These are phyloP conservation scores for Talaromyces pinophilus DNA, from an alignment of 2,329 filamentous ascomycete genomes.

Conservation along the genomic window DNA sequence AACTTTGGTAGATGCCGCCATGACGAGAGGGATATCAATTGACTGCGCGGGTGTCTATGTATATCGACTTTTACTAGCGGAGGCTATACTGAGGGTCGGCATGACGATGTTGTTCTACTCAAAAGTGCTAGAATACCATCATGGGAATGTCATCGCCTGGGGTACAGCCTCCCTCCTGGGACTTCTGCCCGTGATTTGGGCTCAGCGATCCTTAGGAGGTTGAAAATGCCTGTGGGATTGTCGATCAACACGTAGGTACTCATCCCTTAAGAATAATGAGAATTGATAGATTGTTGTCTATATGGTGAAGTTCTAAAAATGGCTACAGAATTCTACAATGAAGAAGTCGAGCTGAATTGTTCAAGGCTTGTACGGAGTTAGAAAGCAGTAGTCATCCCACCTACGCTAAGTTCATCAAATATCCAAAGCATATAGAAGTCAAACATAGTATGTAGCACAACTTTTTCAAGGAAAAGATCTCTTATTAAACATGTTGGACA, in stretches of 20 bases:
- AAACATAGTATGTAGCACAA: not conserved
- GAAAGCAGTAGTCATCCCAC: not conserved
- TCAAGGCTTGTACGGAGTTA: not conserved
- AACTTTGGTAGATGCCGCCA: not conserved
- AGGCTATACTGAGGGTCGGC: not conserved
- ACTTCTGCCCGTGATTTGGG: not conserved
- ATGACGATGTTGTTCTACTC: not conserved
- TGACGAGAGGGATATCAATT: not conserved
- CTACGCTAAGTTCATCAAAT: not conserved
- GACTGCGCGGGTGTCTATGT: not conserved
- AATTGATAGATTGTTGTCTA: not conserved
- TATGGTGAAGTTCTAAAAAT: too few species aligned
- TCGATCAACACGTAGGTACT: not conserved
- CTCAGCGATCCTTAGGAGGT: not conserved
- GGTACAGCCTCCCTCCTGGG: not conserved
- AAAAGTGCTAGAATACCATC: not conserved
- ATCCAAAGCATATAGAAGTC: not conserved
- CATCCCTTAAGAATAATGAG: not conserved
- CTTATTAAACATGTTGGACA: not conserved
- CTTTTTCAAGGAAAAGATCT: too few species aligned
- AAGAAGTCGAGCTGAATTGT: not conserved
- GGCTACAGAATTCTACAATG: too few species aligned
- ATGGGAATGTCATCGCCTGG: not conserved
- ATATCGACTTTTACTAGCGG: not conserved
- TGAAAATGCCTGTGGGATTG: not conserved